Evolutionary conservation across 768 basidiomycete species (phyloP).

Genomic region (Lactarius hatsudake): DNA sequence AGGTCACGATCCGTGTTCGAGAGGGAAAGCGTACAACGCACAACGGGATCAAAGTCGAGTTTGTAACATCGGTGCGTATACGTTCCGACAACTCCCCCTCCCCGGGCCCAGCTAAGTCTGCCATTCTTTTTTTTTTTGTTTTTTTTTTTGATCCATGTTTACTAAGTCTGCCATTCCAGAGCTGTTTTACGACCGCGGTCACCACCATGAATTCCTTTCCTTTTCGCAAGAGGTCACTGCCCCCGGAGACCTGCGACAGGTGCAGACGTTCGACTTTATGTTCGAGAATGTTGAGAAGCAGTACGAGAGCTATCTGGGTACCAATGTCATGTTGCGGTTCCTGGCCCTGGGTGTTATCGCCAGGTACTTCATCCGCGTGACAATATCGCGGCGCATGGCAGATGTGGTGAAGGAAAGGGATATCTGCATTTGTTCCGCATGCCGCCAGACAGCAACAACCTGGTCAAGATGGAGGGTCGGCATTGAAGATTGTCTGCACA

Average conservation of each 20-base stretch:
- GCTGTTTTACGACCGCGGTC: slow-evolving; percentile 97
- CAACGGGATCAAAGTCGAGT: too few relatives aligned
- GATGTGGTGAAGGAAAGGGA: slow-evolving; percentile 93
- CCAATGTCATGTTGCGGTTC: slow-evolving; percentile 95
- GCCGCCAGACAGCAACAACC: slow-evolving; percentile 97
- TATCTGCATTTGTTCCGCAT: slow-evolving; percentile 93
- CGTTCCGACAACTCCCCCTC: too few relatives aligned
- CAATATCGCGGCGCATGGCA: slow-evolving; percentile 87
- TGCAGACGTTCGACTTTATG: slow-evolving; percentile 93
- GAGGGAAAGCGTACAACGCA: too few relatives aligned
- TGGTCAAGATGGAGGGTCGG: slow-evolving; percentile 99
- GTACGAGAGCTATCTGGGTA: slow-evolving; percentile 96
- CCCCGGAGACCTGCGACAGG: slow-evolving; percentile 95
- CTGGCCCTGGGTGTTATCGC: slow-evolving; percentile 30
- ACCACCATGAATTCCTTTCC: slow-evolving; percentile 97
- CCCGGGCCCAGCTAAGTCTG: too few relatives aligned
- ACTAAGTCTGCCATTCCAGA: slow-evolving; percentile 42
- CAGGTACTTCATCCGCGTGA: slow-evolving; percentile 91
- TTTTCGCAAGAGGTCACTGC: slow-evolving; percentile 92
- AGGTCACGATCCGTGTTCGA: too few relatives aligned
- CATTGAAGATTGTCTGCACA: slow-evolving; percentile 97
- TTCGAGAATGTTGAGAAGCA: slow-evolving; percentile 99
- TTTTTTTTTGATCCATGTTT: too few relatives aligned
- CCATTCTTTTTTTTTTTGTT: too few relatives aligned
- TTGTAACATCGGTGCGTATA: too few relatives aligned